Base-by-base conservation (phyloP, 1,139 yeast genomes). In the Dujonia santamariae region DNA sequence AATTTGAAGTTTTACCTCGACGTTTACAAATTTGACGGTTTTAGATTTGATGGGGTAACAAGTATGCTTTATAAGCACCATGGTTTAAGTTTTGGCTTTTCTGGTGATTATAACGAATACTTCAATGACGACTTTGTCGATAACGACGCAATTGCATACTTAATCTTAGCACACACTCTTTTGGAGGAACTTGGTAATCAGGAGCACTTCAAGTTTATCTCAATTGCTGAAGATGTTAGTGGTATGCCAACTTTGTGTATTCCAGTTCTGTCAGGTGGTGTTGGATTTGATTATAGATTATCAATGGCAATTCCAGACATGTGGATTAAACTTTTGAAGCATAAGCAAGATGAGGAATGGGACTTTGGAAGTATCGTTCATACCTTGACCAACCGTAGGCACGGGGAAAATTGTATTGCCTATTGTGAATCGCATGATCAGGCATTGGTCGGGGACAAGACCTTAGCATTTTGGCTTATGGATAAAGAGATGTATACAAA, bases 261-360 rank as follows among this genome's bases (percentile, higher is more conserved):
- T 32, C 81, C 94, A 7, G 71, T 86, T 30, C 40, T 50, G 0
- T 56, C 66, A 23, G 97, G 97, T 34, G 98, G 98, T 35, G 80
- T 85, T 45, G 98, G 97, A 0, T 92, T 90, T 52, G 94, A 90
- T 54, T 92, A 90, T 57, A 72, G 97, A 45, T 68, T 92, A 39
- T 94, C 96, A 3, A 92, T 92, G 98, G 97, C 97, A 1, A 72
- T 92, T 41, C 98, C 98, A 4, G 98, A 92, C 59, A 90, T 90
- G 97, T 92, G 98, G 97, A 92, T 92, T 62, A 92, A 92, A 59
- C 63, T 88, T 34, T 63, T 92, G 48, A 92, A 92, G 56, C 97
- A 90, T 54, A 66, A 74, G 43, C 53, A 63, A 25, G 98, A 92
- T 56, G 96, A 90, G 43, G 84, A 87, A 36, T 92, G 98, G 98